These are phyloP conservation scores for Ajuga reptans DNA, from an alignment of 305 asterid species.

Conservation along the genomic window DNA sequence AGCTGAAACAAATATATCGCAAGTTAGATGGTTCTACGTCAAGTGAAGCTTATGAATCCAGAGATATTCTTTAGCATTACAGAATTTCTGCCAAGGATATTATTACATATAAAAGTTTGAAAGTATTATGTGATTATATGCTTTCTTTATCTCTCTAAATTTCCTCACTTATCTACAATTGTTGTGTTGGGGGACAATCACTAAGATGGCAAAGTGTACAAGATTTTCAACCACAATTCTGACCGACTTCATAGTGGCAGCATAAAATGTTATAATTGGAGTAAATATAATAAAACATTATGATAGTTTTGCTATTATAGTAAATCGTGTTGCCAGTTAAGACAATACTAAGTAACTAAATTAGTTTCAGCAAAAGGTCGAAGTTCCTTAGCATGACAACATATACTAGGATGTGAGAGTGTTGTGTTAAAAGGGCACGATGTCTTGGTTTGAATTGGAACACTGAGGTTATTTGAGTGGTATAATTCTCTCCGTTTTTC, in stretches of 20 bases:
- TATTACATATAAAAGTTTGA: neutral
- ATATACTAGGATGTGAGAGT: neutral
- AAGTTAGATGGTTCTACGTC: conserved; percentile 10
- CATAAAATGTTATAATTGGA: conserved; percentile 6
- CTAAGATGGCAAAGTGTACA: conserved; percentile 12
- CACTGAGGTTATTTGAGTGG: neutral
- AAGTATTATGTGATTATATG: conserved; percentile 2
- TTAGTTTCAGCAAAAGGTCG: neutral
- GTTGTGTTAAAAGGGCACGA: neutral
- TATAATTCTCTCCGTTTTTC: conserved; percentile 1
- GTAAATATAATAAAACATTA: neutral
- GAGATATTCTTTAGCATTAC: conserved; percentile 8
- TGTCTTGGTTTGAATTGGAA: conserved; percentile 8
- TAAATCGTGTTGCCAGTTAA: neutral
- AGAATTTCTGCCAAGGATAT: neutral
- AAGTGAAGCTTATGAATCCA: neutral
- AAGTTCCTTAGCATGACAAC: neutral
- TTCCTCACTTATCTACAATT: neutral
- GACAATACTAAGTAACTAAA: neutral
- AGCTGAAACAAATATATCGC: neutral
- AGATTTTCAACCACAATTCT: neutral
- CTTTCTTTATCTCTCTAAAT: neutral
- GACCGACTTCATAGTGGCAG: neutral
- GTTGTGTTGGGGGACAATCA: neutral
- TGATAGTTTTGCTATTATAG: neutral